These are phyloP conservation scores for Acer negundo DNA, from an alignment of 345 rosid genomes.

Conservation along the genomic window DNA sequence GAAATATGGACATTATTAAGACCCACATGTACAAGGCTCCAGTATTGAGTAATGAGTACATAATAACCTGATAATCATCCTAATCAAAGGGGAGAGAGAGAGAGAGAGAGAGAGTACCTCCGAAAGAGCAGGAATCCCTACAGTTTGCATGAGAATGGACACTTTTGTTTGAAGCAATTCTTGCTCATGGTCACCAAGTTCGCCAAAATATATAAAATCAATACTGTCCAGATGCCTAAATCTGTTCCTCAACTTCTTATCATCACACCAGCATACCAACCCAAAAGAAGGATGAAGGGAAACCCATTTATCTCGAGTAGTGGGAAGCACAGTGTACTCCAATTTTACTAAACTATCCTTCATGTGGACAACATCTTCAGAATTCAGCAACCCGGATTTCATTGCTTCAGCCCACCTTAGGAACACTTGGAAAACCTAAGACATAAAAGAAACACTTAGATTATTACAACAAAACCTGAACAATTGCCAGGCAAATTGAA, in stretches of 20 bases:
- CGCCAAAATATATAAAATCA: conserved; percentile 68
- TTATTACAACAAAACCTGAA: conserved; percentile 15
- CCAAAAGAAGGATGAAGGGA: conserved; percentile 82
- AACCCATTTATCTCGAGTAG: conserved; percentile 74
- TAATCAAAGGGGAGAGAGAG: not conserved
- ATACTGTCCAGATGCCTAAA: conserved; percentile 58
- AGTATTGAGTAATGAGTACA: not conserved
- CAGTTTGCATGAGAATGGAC: conserved; percentile 53
- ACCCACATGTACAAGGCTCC: not conserved
- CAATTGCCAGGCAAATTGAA: conserved; percentile 2
- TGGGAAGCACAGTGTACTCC: conserved; percentile 75
- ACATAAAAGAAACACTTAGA: conserved; percentile 25
- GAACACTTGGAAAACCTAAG: conserved; percentile 81
- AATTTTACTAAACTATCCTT: conserved; percentile 59
- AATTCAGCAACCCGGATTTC: conserved; percentile 52
- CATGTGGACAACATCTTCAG: conserved; percentile 55
- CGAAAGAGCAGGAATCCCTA: conserved; percentile 87
- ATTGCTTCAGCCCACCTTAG: conserved; percentile 74
- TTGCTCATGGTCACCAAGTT: conserved; percentile 44
- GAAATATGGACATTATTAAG: not conserved
- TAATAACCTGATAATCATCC: not conserved
- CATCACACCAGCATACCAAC: conserved; percentile 85
- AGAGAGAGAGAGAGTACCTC: conserved; percentile 46
- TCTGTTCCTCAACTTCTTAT: conserved; percentile 58
- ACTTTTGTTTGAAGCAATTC: conserved; percentile 55